phyloP scores from a whole-genome alignment of 164 flowering plant genomes.

The Amborella trichopoda region DNA sequence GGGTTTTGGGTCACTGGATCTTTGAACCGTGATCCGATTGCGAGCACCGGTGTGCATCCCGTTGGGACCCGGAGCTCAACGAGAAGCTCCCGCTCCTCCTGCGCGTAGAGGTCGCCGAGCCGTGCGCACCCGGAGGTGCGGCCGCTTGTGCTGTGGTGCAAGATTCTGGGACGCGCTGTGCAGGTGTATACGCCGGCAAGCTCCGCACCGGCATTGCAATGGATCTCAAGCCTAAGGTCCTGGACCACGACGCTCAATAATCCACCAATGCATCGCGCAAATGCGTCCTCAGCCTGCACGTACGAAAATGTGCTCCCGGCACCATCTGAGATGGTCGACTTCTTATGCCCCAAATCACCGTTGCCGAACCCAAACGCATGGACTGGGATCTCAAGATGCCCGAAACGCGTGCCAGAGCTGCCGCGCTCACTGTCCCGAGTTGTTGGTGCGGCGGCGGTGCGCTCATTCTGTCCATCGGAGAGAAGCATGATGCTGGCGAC shows the following conservation, averaged over 20 bases:
- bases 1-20: slow-evolving; percentile 55
- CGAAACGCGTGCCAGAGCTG: slow-evolving; percentile 42
- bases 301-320: slow-evolving; percentile 3
- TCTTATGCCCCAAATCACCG: slow-evolving; percentile 12
- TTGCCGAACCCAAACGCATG: slow-evolving; percentile 37
- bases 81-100: slow-evolving; percentile 73
- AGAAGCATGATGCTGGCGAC: slow-evolving; percentile 74
- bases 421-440: slow-evolving; percentile 15
- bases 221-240: slow-evolving; percentile 57
- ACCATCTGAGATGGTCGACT: no score
- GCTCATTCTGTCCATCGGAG: slow-evolving; percentile 74
- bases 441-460: slow-evolving; percentile 3
- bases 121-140: slow-evolving; percentile 36
- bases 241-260: slow-evolving; percentile 78
- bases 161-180: slow-evolving; percentile 27
- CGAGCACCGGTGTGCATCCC: slow-evolving; percentile 27
- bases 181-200: slow-evolving; percentile 55
- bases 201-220: slow-evolving; percentile 47
- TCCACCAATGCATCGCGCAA: slow-evolving; percentile 78
- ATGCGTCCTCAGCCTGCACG: slow-evolving; percentile 68
- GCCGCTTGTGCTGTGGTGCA: background rate
- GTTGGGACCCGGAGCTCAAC: slow-evolving; percentile 57
- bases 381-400: slow-evolving; percentile 88
- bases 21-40: slow-evolving; percentile 42
- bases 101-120: slow-evolving; percentile 80